Evolutionary conservation across 2,329 filamentous ascomycete genomes (phyloP).

Genomic region (Phialophora expanda): DNA sequence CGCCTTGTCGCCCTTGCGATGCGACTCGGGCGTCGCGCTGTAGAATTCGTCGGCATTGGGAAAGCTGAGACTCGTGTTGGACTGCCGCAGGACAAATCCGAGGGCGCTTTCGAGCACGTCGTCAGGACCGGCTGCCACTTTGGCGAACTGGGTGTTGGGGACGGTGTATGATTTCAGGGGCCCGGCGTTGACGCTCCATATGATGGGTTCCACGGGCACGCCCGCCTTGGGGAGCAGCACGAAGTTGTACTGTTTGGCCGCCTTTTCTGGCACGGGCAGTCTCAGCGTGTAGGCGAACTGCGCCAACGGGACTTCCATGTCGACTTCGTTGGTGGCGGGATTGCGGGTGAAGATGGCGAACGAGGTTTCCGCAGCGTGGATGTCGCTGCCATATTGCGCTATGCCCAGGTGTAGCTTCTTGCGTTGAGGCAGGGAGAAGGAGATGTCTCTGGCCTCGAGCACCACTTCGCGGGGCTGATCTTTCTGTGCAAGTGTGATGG

Average conservation of each 20-base stretch:
- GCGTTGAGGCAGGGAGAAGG: conserved; percentile 65
- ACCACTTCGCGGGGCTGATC: conserved; percentile 38
- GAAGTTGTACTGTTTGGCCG: conserved; percentile 67
- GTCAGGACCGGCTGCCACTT: conserved; percentile 48
- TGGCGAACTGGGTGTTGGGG: conserved; percentile 23
- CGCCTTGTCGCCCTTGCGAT: conserved; percentile 67
- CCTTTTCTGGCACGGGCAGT: conserved; percentile 68
- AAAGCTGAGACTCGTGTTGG: conserved; percentile 56
- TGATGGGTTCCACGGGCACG: conserved; percentile 59
- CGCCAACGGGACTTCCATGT: conserved; percentile 54
- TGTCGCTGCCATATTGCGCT: conserved; percentile 45
- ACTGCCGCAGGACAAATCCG: conserved; percentile 55
- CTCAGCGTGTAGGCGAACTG: conserved; percentile 61
- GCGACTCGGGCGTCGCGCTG: conserved; percentile 64
- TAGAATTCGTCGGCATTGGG: conserved; percentile 64
- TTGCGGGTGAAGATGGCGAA: conserved; percentile 56
- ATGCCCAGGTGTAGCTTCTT: conserved; percentile 68
- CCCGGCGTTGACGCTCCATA: conserved; percentile 65
- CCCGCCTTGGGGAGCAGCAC: conserved; percentile 62
- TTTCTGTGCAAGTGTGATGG: conserved; percentile 27
- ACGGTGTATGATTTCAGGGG: conserved; percentile 50
- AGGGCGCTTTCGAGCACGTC: conserved; percentile 55
- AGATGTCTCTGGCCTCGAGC: conserved; percentile 61
- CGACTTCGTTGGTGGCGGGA: conserved; percentile 57
- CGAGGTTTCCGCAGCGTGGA: conserved; percentile 18